Conservation (phyloP, 805 yeast genomes). For the Metschnikowia cerradonensis region DNA sequence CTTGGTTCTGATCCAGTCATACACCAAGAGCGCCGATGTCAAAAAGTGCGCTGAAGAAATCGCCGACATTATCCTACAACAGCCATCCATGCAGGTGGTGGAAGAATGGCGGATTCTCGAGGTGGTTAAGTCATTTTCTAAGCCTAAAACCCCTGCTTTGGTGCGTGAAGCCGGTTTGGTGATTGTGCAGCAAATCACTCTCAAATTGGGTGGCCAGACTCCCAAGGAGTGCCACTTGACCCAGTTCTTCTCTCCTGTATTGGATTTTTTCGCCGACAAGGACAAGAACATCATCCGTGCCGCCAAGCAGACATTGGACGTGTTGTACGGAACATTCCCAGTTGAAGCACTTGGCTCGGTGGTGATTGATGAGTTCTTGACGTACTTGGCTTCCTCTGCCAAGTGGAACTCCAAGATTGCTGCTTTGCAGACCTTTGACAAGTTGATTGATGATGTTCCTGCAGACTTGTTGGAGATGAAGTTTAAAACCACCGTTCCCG, state of each 20-base stretch:
- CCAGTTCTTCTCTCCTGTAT: constrained; percentile 57
- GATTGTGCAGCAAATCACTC: constrained; percentile 53
- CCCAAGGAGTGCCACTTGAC: constrained; percentile 75
- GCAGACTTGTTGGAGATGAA: constrained; percentile 79
- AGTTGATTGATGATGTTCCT: constrained; percentile 72
- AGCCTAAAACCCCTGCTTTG: constrained; percentile 68
- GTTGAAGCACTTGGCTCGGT: constrained; percentile 74
- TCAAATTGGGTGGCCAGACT: constrained; percentile 59
- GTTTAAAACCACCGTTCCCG: constrained; percentile 76
- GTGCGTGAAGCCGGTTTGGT: constrained; percentile 75
- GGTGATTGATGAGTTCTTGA: constrained; percentile 56
- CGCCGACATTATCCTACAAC: constrained; percentile 44
- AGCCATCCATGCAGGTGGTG: constrained; percentile 40
- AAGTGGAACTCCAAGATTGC: constrained; percentile 91
- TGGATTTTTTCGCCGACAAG: constrained; percentile 79
- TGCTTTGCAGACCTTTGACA: constrained; percentile 70
- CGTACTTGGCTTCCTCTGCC: constrained; percentile 73
- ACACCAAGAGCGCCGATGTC: constrained; percentile 51
- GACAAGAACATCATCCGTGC: constrained; percentile 82
- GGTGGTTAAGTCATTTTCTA: constrained; percentile 59
- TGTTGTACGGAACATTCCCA: constrained; percentile 67
- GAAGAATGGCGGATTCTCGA: constrained; percentile 64
- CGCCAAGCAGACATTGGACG: constrained; percentile 74
- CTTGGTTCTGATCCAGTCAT: constrained; percentile 48
- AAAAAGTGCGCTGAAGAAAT: constrained; percentile 52